Evolutionary conservation across 768 basidiomycete genomes (phyloP), one percentile per base, ranked within the genome.

Genomic region (Tulasnella sp.): DNA sequence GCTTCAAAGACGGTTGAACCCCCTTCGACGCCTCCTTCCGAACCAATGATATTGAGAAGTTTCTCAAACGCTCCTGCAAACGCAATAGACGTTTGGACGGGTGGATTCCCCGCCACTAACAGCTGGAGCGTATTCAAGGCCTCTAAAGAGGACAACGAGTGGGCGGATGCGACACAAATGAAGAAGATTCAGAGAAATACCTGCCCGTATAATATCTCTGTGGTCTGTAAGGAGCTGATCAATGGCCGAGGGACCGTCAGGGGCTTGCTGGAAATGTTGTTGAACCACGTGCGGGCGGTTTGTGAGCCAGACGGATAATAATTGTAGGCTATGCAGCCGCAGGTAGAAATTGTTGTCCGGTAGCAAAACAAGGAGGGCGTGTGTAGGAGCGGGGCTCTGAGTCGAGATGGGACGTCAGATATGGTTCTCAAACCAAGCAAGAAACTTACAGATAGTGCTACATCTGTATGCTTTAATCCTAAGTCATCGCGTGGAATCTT

Each of bases 41-140:
- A 88, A 11, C 89, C 88, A 79, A 99, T 89, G 71, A 93, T 95
- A 77, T 91, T 91, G 85, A 99, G 95, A 40, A 99, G 88, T 83
- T 92, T 94, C 86, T 99, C 98, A 82, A 99, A 99, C 1, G 93
- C 94, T 26, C 98, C 96, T 81, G 96, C 95, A 81, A 99, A 99
- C 0, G 96, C 95, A 69, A 99, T 90, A 40, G 98, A 91, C 84
- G 98, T 99, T 82, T 98, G 97, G 46, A 99, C 93, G 83, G 98
- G 95, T 42, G 93, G 89, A 81, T 93, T 98, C 81, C 96, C 92
- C 0, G 90, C 90, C 48, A 93, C 90, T 18, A 99, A 86, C 6
- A 90, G 86, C 79, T 96, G 93, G 44, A 96, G 87, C 85, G 96
- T 90, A 20, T 90, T 87, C 51, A 98, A 90, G 32, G 91, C 92